Percentiles rank a stretch among this genome's conserved stretches.
phyloP scores from a whole-genome alignment of 441 rosid species.

The Monsonia emarginata region DNA sequence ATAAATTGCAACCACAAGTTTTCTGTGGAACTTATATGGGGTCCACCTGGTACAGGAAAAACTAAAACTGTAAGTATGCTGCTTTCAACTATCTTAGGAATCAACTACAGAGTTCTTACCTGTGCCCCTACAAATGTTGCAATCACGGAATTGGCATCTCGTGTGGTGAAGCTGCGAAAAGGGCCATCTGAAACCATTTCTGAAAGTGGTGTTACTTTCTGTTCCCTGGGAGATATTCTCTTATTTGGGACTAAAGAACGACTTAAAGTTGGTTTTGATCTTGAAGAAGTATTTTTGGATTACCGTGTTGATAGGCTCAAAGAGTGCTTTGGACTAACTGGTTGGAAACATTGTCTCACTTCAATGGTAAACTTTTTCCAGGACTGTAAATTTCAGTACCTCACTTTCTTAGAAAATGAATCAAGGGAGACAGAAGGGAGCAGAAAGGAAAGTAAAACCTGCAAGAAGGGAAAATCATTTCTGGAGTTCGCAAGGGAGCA shows the following conservation, averaged over 20 bases:
- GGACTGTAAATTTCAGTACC: constrained; percentile 16
- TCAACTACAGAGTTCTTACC: constrained; percentile 36
- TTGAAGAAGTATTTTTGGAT: constrained; percentile 33
- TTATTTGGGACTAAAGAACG: constrained; percentile 37
- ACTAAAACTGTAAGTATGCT: constrained; percentile 32
- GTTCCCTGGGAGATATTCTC: constrained; percentile 34
- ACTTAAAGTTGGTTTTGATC: constrained; percentile 27
- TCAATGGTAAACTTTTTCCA: constrained; percentile 28
- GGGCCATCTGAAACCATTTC: constrained; percentile 15
- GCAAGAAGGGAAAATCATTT: constrained; percentile 1
- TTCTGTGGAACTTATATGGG: constrained; percentile 44
- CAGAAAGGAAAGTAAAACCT: neutral
- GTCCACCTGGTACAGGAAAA: constrained; percentile 67
- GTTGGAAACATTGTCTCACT: constrained; percentile 28
- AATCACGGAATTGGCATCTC: constrained; percentile 37
- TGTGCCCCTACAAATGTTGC: constrained; percentile 56
- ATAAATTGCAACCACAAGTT: constrained; percentile 3
- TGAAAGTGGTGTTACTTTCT: constrained; percentile 3
- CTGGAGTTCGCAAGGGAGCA: constrained; percentile 3
- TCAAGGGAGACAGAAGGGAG: neutral
- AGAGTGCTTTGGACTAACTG: constrained; percentile 26
- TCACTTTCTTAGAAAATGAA: neutral
- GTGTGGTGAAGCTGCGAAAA: constrained; percentile 29
- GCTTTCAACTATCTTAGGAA: constrained; percentile 26
- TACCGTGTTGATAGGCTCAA: constrained; percentile 30